Conservation (phyloP, 2,329 filamentous ascomycete genomes). For the Zymoseptoria crescenta region DNA sequence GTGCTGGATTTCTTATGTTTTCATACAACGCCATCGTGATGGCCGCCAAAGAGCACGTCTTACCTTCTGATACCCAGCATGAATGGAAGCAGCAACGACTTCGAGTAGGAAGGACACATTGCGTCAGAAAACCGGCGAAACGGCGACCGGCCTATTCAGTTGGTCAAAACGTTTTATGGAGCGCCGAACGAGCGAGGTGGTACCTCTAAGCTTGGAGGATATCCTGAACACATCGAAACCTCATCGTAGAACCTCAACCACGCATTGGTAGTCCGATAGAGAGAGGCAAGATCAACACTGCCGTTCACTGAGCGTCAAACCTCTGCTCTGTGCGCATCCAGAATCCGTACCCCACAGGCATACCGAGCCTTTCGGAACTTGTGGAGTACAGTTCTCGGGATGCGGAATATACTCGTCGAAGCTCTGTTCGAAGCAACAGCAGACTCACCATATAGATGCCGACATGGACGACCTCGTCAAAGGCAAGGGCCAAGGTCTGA, state of each 20-base stretch:
- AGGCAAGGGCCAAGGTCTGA: slow-evolving; percentile 47
- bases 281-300: slow-evolving; percentile 4
- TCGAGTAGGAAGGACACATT: no score
- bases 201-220: slow-evolving; percentile 7
- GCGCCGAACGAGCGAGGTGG: slow-evolving; percentile 12
- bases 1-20: no score
- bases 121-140: no score
- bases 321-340: slow-evolving; percentile 11
- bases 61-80: no score
- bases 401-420: slow-evolving; percentile 11
- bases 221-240: slow-evolving; percentile 7
- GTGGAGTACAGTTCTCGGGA: no score
- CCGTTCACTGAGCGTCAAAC: slow-evolving; percentile 3
- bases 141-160: no score
- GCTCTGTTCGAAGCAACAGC: slow-evolving; percentile 12
- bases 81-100: no score
- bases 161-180: slow-evolving; percentile 11
- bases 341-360: slow-evolving; percentile 8
- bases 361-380: no score
- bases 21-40: no score
- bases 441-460: slow-evolving; percentile 8
- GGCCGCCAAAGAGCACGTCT: no score
- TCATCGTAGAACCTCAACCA: slow-evolving; percentile 3
- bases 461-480: slow-evolving; percentile 43
- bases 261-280: slow-evolving; percentile 10